Evolutionary conservation across 1,284 basidiomycete genomes (phyloP).

Genomic region (Cutaneotrichosporon spelunceum): DNA sequence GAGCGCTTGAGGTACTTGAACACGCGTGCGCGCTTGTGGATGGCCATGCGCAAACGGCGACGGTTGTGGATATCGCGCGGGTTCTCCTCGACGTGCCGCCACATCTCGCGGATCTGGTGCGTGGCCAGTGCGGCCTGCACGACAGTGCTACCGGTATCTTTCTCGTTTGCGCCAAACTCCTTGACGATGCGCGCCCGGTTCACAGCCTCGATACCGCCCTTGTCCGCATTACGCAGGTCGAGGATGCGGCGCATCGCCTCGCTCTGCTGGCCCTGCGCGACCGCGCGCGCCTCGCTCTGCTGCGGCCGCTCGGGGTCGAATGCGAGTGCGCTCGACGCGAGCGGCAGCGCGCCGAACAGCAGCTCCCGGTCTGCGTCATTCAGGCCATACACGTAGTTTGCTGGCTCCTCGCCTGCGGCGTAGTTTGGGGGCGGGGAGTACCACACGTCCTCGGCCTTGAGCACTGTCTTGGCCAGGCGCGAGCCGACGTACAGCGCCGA

Average conservation of each 20-base stretch:
- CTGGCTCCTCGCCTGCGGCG: conserved; percentile 32
- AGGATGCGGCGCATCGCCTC: conserved; percentile 67
- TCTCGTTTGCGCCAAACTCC: conserved; percentile 62
- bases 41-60: conserved; percentile 66
- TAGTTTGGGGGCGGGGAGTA: conserved; percentile 42
- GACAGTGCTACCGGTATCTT: conserved; percentile 74
- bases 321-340: conserved; percentile 33
- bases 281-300: conserved; percentile 11
- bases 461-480: conserved; percentile 28
- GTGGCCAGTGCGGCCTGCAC: conserved; percentile 90
- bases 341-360: conserved; percentile 46
- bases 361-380: conserved; percentile 35
- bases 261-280: conserved; percentile 60
- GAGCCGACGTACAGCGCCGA: conserved; percentile 32
- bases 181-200: conserved; percentile 76
- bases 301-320: conserved; percentile 25
- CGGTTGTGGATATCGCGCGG: conserved; percentile 77
- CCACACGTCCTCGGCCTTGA: conserved; percentile 37
- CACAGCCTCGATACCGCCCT: conserved; percentile 76
- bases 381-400: conserved; percentile 38
- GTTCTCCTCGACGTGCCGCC: conserved; percentile 66
- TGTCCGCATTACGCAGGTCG: conserved; percentile 83
- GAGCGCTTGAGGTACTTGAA: conserved; percentile 73
- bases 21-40: conserved; percentile 78
- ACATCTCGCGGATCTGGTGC: conserved; percentile 76